Conservation (phyloP, 2,329 filamentous ascomycete genomes). For the Diaporthe australafricana region DNA sequence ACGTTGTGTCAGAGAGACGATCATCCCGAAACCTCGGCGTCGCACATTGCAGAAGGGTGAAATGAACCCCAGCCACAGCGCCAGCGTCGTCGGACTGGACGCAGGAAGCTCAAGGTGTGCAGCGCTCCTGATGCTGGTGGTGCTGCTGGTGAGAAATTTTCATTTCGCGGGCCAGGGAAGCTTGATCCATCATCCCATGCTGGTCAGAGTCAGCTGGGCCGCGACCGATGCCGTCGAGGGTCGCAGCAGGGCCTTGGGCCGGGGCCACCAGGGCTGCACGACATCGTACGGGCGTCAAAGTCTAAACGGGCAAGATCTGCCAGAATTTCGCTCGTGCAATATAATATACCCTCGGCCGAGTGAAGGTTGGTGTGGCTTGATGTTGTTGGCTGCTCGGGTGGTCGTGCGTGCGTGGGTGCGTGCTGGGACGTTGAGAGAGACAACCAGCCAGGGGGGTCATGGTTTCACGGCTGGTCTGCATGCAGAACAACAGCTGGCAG, state of each 20-base stretch:
- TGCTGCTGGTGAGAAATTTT: neutral
- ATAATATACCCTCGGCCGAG: conserved; percentile 22
- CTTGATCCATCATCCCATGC: conserved; percentile 25
- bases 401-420: no score
- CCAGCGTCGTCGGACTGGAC: conserved; percentile 18
- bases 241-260: neutral
- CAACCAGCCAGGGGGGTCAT: neutral
- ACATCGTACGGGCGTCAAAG: conserved; percentile 33
- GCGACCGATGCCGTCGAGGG: neutral
- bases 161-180: neutral
- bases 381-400: neutral
- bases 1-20: conserved; percentile 30
- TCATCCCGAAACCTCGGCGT: conserved; percentile 33
- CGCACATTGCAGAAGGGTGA: conserved; percentile 27
- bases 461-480: conserved; percentile 22
- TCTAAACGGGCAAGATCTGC: neutral
- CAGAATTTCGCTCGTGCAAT: conserved; percentile 3
- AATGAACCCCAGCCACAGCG: conserved; percentile 32
- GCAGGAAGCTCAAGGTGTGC: conserved; percentile 12
- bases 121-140: neutral
- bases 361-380: conserved; percentile 18
- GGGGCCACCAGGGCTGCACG: conserved; percentile 31
- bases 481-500: neutral
- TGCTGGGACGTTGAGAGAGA: conserved; percentile 5
- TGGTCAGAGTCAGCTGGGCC: conserved; percentile 12